Evolutionary conservation across 148 eudicot species (phyloP), one percentile per base, ranked within the genome.

Genomic region (Tetragonia tetragonoides): DNA sequence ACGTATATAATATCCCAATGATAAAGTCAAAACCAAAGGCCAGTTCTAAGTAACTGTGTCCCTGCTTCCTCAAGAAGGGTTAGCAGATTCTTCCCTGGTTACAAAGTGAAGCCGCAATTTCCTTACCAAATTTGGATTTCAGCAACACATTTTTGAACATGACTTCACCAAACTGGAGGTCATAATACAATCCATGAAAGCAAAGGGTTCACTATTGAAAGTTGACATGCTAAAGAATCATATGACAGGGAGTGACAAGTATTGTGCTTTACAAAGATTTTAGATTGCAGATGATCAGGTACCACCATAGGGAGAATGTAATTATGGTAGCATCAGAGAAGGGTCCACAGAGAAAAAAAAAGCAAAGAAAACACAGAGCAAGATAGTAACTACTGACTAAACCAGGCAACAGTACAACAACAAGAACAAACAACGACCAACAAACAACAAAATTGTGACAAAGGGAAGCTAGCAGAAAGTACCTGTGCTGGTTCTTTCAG

Each of bases 401-500:
- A 28, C 34, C 34, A 16, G 40, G 7, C 8, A 16, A 17, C n/a
- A n/a, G n/a, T n/a, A n/a, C n/a, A n/a, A n/a, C n/a, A n/a, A n/a
- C n/a, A n/a, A n/a, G n/a, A n/a, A n/a, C n/a, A n/a, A n/a, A n/a
- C n/a, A n/a, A n/a, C 23, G 3, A 41, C 15, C 3, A 6, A 42
- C 10, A 11, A 20, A 39, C 39, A 44, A n/a, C 7, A 1, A 14
- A 16, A 53, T 21, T 18, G 61, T 47, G 18, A 51, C 63, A 73
- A 41, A 44, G 37, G 46, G 8, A 53, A 16, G 9, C 28, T 41
- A 75, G 2, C 10, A 68, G 21, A 53, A 16, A 42, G 54, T 75
- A 88, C 91, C 85, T 77, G 81, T 38, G 51, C 47, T 53, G 80
- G 61, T 51, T 75, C 78, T 51, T 65, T 65, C 14, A 75, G 77